These are phyloP conservation scores for Ceratobasidium sp. DNA, from an alignment of 1,284 basidiomycete species.

Conservation along the genomic window DNA sequence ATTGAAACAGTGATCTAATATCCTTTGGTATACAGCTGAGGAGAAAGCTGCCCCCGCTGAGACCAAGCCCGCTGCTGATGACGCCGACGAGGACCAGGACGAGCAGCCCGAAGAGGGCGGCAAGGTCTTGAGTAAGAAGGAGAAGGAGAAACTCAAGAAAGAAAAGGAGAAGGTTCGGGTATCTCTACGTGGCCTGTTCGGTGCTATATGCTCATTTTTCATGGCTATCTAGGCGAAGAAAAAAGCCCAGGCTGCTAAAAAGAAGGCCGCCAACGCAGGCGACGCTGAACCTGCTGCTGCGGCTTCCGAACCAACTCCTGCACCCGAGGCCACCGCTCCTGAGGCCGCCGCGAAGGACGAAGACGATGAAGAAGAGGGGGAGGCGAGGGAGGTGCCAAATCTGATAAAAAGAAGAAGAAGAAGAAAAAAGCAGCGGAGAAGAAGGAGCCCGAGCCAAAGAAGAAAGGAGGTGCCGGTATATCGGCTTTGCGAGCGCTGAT, in stretches of 20 bases:
- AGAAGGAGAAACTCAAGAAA: conserved; percentile 94
- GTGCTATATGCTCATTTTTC: background rate
- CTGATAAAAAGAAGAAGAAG: conserved; percentile 86
- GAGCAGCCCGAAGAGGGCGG: conserved; percentile 54
- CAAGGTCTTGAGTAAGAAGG: conserved; percentile 84
- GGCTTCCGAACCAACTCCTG: conserved; percentile 42
- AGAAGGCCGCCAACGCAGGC: conserved; percentile 63
- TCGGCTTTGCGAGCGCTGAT: conserved; percentile 77
- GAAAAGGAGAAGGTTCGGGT: conserved; percentile 83
- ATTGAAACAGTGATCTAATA: background rate
- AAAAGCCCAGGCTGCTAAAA: conserved; percentile 88
- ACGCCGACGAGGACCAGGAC: conserved; percentile 56
- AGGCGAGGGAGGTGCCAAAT: conserved; percentile 58
- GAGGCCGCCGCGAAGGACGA: conserved; percentile 46
- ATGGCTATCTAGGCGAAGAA: conserved; percentile 77
- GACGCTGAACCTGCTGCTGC: conserved; percentile 45
- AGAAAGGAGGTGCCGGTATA: conserved; percentile 73
- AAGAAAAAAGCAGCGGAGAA: conserved; percentile 85
- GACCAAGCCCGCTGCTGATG: conserved; percentile 45
- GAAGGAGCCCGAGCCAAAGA: conserved; percentile 64
- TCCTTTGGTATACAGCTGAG: background rate
- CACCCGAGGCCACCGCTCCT: conserved; percentile 45
- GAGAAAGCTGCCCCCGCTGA: no score
- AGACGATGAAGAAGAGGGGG: conserved; percentile 58
- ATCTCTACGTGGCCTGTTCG: conserved; percentile 6